A percentile compares a stretch with the other conserved stretches of the same genome.
These are phyloP conservation scores for Ceratocystis albifundus DNA, from an alignment of 2,329 filamentous ascomycete genomes.

Conservation along the genomic window DNA sequence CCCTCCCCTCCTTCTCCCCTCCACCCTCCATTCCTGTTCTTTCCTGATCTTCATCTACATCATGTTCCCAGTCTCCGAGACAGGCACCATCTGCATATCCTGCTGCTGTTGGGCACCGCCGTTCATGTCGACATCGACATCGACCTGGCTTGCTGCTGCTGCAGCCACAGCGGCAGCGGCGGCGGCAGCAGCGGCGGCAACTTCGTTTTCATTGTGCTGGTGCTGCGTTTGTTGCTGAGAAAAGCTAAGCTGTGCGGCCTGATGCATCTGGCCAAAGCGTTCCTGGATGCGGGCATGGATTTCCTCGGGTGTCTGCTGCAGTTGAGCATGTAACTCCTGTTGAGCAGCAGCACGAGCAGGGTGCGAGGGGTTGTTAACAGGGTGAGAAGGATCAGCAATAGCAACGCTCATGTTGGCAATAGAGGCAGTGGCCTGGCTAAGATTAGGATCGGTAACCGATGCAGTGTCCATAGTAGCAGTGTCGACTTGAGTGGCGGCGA, in stretches of 20 bases:
- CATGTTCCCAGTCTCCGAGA: neutral
- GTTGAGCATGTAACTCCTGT: constrained; percentile 17
- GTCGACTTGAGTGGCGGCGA: neutral
- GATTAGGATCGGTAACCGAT: constrained; percentile 19
- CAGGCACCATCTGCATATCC: constrained; percentile 8
- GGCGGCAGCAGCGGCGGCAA: neutral
- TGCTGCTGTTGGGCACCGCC: neutral
- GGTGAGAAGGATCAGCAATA: constrained; percentile 14
- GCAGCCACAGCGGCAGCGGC: neutral
- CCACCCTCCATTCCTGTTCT: too few species aligned
- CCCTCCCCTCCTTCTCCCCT: too few species aligned
- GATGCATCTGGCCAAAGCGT: constrained; percentile 21
- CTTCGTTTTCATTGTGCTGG: constrained; percentile 2
- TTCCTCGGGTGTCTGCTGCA: constrained; percentile 17
- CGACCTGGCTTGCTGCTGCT: neutral
- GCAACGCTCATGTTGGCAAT: constrained; percentile 15
- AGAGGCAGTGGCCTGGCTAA: constrained; percentile 16
- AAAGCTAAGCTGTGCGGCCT: constrained; percentile 14
- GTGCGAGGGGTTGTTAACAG: constrained; percentile 12
- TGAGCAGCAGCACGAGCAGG: constrained; percentile 14
- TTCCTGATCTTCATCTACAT: neutral
- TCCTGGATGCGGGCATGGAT: constrained; percentile 20
- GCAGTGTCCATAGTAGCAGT: constrained; percentile 15
- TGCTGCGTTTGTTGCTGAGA: neutral
- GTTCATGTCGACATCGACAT: constrained; percentile 5